These are phyloP conservation scores for Cercospora sojina DNA, from an alignment of 2,329 filamentous ascomycete species.

Conservation along the genomic window DNA sequence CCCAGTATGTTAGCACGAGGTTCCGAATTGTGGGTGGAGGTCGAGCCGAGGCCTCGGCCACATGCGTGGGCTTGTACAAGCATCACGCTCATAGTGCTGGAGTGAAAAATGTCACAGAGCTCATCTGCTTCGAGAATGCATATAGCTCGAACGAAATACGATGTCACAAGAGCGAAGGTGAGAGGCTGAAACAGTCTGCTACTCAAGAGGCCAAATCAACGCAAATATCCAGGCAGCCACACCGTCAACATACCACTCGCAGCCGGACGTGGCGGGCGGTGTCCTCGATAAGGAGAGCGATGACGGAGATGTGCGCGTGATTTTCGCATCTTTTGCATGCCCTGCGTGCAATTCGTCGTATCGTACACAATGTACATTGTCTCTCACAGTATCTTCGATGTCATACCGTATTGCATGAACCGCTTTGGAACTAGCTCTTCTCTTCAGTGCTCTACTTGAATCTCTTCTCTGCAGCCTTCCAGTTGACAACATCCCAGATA, in stretches of 20 bases:
- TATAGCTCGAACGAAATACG: neutral
- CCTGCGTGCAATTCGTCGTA: neutral
- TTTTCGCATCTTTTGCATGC: neutral
- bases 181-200: neutral
- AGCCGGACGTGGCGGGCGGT: neutral
- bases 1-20: neutral
- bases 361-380: constrained; percentile 9
- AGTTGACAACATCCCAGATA: constrained; percentile 95
- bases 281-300: neutral
- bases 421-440: neutral
- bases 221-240: neutral
- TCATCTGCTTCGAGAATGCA: neutral
- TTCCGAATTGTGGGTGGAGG: neutral
- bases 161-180: neutral
- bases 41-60: neutral
- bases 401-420: neutral
- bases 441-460: constrained; percentile 30
- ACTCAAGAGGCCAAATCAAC: neutral
- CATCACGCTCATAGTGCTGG: neutral
- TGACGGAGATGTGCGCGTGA: neutral
- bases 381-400: neutral
- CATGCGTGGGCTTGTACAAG: neutral
- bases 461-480: constrained; percentile 68
- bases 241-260: neutral
- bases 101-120: neutral